These are phyloP conservation scores for Suillus fuscotomentosus DNA, from an alignment of 768 basidiomycete species.

Conservation along the genomic window DNA sequence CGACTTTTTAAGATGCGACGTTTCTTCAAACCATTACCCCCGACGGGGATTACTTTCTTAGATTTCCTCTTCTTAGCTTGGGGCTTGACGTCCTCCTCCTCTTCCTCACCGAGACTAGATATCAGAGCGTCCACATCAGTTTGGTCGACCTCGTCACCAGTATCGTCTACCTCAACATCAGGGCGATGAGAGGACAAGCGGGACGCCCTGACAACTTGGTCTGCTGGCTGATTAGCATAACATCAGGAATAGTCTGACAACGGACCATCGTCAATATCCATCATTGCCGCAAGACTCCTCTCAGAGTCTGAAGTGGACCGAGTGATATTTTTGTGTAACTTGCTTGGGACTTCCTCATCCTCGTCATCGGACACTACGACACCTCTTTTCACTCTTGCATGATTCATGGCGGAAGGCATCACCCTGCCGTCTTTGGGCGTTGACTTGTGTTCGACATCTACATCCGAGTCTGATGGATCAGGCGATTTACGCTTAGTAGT, in stretches of 20 bases:
- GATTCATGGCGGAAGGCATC: slow-evolving; percentile 5
- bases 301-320: slow-evolving; percentile 41
- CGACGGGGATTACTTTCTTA: slow-evolving; percentile 44
- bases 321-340: slow-evolving; percentile 28
- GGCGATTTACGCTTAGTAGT: slow-evolving; percentile 45
- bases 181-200: slow-evolving; percentile 17
- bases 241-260: slow-evolving; percentile 13
- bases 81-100: slow-evolving; percentile 27
- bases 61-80: slow-evolving; percentile 39
- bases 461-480: slow-evolving; percentile 31
- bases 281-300: slow-evolving; percentile 53
- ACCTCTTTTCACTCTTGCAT: slow-evolving; percentile 43
- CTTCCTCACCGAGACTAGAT: slow-evolving; percentile 29
- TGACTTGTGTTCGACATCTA: slow-evolving; percentile 16
- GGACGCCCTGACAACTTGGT: slow-evolving; percentile 24
- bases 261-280: slow-evolving; percentile 78
- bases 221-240: slow-evolving; percentile 19
- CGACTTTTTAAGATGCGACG: slow-evolving; percentile 60
- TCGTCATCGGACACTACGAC: slow-evolving; percentile 63
- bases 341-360: slow-evolving; percentile 33
- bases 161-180: slow-evolving; percentile 27
- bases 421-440: slow-evolving; percentile 12
- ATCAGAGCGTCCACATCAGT: slow-evolving; percentile 24
- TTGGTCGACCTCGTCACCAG: slow-evolving; percentile 29
- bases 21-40: slow-evolving; percentile 78